Evolutionary conservation across 176 grass and related monocot species (phyloP), one percentile per base, ranked within the genome.

Genomic region (Cenchrus fungigraminus): DNA sequence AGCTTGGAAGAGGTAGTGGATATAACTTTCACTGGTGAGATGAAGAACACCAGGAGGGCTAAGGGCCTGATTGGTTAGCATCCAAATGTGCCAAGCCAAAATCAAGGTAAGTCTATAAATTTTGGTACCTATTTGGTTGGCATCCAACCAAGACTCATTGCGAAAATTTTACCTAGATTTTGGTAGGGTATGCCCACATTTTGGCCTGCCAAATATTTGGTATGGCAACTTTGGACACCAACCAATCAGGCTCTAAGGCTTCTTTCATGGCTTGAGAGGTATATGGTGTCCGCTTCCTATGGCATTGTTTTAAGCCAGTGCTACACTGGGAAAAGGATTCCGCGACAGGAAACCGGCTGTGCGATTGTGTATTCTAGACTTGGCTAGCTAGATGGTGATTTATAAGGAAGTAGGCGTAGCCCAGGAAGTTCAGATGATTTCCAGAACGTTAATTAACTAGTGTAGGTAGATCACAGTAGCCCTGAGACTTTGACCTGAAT

Each of bases 221-320:
- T 25, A 25, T 25, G 22, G 22, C 22, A 25, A 25, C 22, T 25
- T 25, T 25, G 22, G 22, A 25, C 22, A 25, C 22, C 22, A 25
- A 25, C 22, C 22, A 25, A 25, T 25, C 22, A 25, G 22, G 22
- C 22, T 25, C 22, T 25, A 25, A 34, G 15, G 60, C 22, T 87
- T 56, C 78, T 49, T 81, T 5, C 85, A 87, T 87, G 69, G 71
- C 57, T 82, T 13, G 20, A 44, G 6, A 70, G 74, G 79, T 87
- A 81, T 87, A 81, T 46, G n/a, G 37, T 65, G 47, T 16, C 2
- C 6, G 12, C 74, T 79, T 49, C 12, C 62, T 14, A 29, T 19
- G 9, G 17, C 17, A 57, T 57, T 77, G 72, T 6, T 58, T 79
- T 73, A 74, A 84, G 45, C 13, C 1, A 9, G 49, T 65, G 68